Evolutionary conservation across 2,329 filamentous ascomycete genomes (phyloP), one percentile per base, ranked within the genome.

Genomic region (Ophiosphaerella korrae): DNA sequence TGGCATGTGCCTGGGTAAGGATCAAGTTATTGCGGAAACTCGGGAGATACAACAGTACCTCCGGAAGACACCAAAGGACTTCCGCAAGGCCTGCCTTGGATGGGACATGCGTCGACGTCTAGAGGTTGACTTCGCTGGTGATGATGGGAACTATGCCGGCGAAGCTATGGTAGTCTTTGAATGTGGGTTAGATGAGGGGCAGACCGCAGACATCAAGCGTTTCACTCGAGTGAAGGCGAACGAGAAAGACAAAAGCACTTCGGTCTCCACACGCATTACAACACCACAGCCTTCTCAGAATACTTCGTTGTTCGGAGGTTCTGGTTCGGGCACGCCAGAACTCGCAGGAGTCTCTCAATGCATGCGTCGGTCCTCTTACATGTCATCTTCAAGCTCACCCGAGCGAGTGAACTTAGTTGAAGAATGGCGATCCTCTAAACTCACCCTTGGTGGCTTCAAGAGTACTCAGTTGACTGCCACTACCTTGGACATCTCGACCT

Each of bases 71-170:
- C 92, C 93, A 3, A 83, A 84, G 35, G 84, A 95, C 61, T 96
- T 96, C 70, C 85, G 87, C 18, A 87, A 86, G 63, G 79, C 85
- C 1, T 97, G 89, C 66, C 78, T 88, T 50, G 88, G 89, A 2
- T 97, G 94, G 93, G 90, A 97, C 66, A 97, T 97, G 92, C 86
- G 86, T 45, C 84, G 92, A 53, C 86, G 80, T 55, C 77, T 97
- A 2, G 88, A 94, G 63, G 90, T 96, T 2, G 94, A 99, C 68
- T 97, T 97, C 74, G 88, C 88, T 35, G 86, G 84, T 16, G 90
- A 92, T 58, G 89, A 94, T 73, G 84, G 84, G n/a, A 78, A 84
- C 47, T 84, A 86, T 42, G 87, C 86, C 23, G 92, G 92, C 16
- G 93, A 97, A 72, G 82, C 81, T 13, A 77, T 96, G 34, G 80